phyloP scores from a whole-genome alignment of 2,329 filamentous ascomycete species.

The Harringtonia aguacate region DNA sequence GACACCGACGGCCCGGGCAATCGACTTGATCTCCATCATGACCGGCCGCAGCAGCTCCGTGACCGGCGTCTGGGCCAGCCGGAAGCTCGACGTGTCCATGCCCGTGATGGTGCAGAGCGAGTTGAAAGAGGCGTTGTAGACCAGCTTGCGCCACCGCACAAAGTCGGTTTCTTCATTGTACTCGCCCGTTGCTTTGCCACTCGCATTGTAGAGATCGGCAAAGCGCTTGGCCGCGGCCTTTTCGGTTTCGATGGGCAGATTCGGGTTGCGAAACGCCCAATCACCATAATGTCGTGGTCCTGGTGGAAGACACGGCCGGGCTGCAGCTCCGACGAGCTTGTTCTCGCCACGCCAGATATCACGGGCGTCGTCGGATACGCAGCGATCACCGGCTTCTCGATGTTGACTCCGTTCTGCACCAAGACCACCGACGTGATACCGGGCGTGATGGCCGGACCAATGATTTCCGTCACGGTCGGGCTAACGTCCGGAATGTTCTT shows the following conservation, averaged over 20 bases:
- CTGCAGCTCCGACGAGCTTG: constrained; percentile 1
- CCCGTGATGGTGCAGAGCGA: constrained; percentile 4
- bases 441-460: constrained; percentile 8
- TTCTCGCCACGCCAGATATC: constrained; percentile 6
- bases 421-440: constrained; percentile 8
- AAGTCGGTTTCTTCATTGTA: constrained; percentile 30
- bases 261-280: constrained; percentile 1
- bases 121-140: constrained; percentile 10
- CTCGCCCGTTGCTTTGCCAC: constrained; percentile 62
- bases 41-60: constrained; percentile 32
- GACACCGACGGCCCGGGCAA: constrained; percentile 30
- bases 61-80: constrained; percentile 1
- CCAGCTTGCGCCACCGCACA: constrained; percentile 8
- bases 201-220: constrained; percentile 52
- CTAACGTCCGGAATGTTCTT: constrained; percentile 9
- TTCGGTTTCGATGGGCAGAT: background rate
- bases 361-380: constrained; percentile 8
- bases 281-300: constrained; percentile 1
- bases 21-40: constrained; percentile 39
- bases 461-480: constrained; percentile 7
- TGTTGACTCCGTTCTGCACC: constrained; percentile 11
- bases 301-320: constrained; percentile 3
- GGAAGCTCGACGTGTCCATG: constrained; percentile 8
- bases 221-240: background rate
- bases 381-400: constrained; percentile 6